These are phyloP conservation scores for Alternaria triticimaculans DNA, from an alignment of 2,329 filamentous ascomycete genomes.

Conservation along the genomic window DNA sequence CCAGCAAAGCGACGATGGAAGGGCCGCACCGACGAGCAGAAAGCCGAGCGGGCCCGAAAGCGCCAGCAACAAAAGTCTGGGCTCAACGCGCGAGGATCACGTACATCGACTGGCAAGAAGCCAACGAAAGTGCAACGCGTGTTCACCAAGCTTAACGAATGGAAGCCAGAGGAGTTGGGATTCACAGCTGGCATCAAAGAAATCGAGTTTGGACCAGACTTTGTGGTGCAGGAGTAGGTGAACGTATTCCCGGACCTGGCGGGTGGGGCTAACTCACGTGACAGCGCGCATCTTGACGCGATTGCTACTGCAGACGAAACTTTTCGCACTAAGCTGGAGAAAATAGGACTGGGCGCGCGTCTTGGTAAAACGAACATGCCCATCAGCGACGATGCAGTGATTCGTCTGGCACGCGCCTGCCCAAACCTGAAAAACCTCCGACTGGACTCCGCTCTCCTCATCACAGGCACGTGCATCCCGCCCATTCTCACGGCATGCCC, in stretches of 20 bases:
- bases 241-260: background rate
- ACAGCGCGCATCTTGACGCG: background rate
- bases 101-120: background rate
- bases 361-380: background rate
- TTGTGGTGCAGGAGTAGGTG: background rate
- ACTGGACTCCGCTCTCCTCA: background rate
- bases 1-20: background rate
- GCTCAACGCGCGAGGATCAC: background rate
- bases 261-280: background rate
- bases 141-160: background rate
- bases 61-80: background rate
- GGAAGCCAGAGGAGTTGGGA: background rate
- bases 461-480: background rate
- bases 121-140: background rate
- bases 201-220: background rate
- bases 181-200: background rate
- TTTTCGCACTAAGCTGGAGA: background rate
- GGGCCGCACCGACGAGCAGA: background rate
- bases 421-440: background rate
- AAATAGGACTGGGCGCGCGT: background rate
- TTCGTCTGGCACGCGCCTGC: background rate
- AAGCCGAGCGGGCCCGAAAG: background rate
- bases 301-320: background rate
- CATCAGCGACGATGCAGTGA: background rate
- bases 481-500: background rate